Base-by-base conservation (phyloP, 1,139 yeast genomes). In the Yamadazyma sp. region DNA sequence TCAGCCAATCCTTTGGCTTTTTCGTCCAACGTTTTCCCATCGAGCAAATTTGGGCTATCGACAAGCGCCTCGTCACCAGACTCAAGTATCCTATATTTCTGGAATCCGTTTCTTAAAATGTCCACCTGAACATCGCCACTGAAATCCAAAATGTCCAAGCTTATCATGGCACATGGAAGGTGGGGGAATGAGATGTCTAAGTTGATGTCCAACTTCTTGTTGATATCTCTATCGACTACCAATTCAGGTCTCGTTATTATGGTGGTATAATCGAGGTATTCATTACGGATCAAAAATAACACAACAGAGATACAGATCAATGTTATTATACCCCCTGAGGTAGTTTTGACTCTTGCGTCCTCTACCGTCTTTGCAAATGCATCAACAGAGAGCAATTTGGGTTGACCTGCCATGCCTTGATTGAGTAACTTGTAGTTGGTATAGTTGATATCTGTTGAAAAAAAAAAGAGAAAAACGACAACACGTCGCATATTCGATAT, bases 281-380 rank as follows among this genome's bases (percentile, higher is more conserved):
- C 98, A 50, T 81, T 81, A 17, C 83, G 49, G 38, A 89, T 68
- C 48, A 92, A 72, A 42, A 84, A 53, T 20, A 83, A 44, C 22
- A 88, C 83, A 5, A 86, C 72, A 14, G 79, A 39, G 1, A 81
- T 58, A 55, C 97, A 85, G 5, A 79, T 64, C 36, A 92, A 59
- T 6, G 98, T 89, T 51, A 92, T 87, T 29, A 88, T 55, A 2
- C 97, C 98, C 38, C 98, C 98, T 5, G 92, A 75, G 3, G 91
- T 75, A 2, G 98, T 92, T 49, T 86, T 81, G 45, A 92, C 80
- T 42, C 87, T 76, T 5, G 96, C 95, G 60, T 92, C 98, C 54
- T 91, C 98, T 33, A 87, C 91, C 5, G 98, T 88, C 63, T 89
- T 91, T 25, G 96, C 82, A 62, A 92, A 92, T 10, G 95, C 96